Evolutionary conservation across 495 filamentous ascomycete species (phyloP), one percentile per base, ranked within the genome.

Genomic region (Talaromyces ruber): DNA sequence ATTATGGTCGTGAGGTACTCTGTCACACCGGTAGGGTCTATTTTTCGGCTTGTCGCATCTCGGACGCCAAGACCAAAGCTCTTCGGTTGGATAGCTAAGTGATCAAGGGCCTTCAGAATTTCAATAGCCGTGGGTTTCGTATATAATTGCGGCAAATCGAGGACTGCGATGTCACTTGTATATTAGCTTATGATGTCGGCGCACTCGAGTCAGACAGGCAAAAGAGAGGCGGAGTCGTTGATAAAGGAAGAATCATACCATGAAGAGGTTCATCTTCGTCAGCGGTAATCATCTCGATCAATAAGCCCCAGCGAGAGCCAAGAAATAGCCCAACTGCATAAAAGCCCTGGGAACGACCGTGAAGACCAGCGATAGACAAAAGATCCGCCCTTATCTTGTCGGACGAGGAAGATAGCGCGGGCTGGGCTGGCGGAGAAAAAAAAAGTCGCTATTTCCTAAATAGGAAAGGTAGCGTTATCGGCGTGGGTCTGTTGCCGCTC

Each of bases 1-100:
- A 97, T 85, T 67, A 98, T 87, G 55, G 79, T 77, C 11, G 88
- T 90, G 8, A 98, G 77, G 69, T 94, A 97, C 25, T 69, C 78
- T 63, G 71, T 78, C 65, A 76, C 66, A 12, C 77, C 78, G 2
- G 73, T 63, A 25, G 77, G 70, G 9, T 76, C 69, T 21, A 79
- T 72, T 22, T 65, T 70, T 18, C 57, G 63, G 59, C 74, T 78
- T 45, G 64, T 68, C 47, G 64, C 67, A 57, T 75, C 74, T 14
- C 65, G 63, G 21, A 64, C 63, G 55, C 62, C 74, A 57, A 63
- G 66, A 18, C 69, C 70, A 57, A 76, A 77, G 43, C 58, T 64
- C 26, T 68, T 71, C 21, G 81, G 81, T 62, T 76, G 67, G 39
- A 81, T 61, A 26, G 72, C 66, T n/a, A 84, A 66, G 8, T 76